Conservation (phyloP, 2,329 filamentous ascomycete species). For the Phaeophleospora eucalypticola region DNA sequence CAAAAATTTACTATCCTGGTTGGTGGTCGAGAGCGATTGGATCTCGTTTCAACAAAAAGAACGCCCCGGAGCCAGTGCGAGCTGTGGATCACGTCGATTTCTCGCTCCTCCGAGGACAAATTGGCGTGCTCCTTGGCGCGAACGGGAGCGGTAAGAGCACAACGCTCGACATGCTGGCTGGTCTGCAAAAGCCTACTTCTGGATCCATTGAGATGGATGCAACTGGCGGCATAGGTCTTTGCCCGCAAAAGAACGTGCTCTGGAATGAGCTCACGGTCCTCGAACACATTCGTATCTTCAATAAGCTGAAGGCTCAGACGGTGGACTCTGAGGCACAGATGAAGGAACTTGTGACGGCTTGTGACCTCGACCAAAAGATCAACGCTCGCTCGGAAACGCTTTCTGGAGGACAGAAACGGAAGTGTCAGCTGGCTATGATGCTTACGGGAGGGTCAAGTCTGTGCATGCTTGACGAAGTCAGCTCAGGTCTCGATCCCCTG, state of each 20-base stretch:
- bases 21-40: conserved; percentile 51
- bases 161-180: conserved; percentile 79
- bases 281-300: conserved; percentile 80
- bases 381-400: conserved; percentile 70
- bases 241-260: conserved; percentile 86
- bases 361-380: conserved; percentile 73
- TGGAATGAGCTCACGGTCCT: conserved; percentile 83
- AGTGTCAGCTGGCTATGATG: conserved; percentile 92
- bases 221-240: conserved; percentile 74
- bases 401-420: conserved; percentile 87
- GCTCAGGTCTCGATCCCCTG: conserved; percentile 80
- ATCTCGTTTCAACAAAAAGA: conserved; percentile 45
- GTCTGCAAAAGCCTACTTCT: conserved; percentile 68
- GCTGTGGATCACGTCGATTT: conserved; percentile 74
- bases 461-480: conserved; percentile 89
- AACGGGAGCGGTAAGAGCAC: conserved; percentile 90
- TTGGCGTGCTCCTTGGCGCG: conserved; percentile 78
- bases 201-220: conserved; percentile 73
- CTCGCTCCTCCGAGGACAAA: conserved; percentile 70
- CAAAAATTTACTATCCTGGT: conserved; percentile 71
- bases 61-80: conserved; percentile 61
- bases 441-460: conserved; percentile 83
- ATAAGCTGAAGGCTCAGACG: conserved; percentile 64
- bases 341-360: conserved; percentile 59
- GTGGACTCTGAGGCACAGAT: conserved; percentile 61